A percentile compares a stretch with the other conserved stretches of the same genome.
phyloP scores from a whole-genome alignment of 805 yeast genomes.

The Jamesozyma jinghongensis region DNA sequence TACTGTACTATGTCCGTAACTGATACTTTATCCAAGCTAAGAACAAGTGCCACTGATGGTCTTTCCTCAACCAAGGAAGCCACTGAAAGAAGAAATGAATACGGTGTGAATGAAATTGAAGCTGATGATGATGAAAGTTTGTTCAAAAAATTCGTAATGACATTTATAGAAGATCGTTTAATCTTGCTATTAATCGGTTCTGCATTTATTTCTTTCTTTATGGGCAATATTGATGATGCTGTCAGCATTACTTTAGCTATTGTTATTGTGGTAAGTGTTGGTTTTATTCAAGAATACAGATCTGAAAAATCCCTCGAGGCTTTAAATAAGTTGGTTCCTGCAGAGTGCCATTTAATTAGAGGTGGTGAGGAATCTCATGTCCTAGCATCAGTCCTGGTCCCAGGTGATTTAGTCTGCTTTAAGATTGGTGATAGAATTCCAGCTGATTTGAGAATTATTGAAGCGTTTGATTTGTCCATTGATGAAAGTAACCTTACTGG shows the following conservation, averaged over 20 bases:
- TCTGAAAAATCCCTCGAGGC: constrained; percentile 93
- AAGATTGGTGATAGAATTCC: constrained; percentile 94
- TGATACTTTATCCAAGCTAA: constrained; percentile 55
- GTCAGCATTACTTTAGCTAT: constrained; percentile 87
- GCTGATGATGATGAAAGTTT: constrained; percentile 70
- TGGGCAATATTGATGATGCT: constrained; percentile 95
- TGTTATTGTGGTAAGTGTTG: constrained; percentile 88
- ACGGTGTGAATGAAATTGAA: constrained; percentile 74
- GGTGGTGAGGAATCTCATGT: constrained; percentile 71
- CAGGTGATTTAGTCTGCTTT: constrained; percentile 90
- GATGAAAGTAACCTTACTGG: constrained; percentile 97
- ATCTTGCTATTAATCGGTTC: constrained; percentile 83
- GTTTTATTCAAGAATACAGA: constrained; percentile 94
- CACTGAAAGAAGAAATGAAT: constrained; percentile 55
- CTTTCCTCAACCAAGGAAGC: constrained; percentile 63
- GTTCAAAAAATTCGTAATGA: constrained; percentile 59
- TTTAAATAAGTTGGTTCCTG: constrained; percentile 86
- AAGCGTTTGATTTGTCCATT: constrained; percentile 68
- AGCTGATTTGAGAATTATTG: constrained; percentile 79
- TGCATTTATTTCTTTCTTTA: constrained; percentile 73
- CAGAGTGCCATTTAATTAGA: constrained; percentile 88
- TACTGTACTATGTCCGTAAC: constrained; percentile 54
- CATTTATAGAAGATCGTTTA: constrained; percentile 85
- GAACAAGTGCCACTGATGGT: constrained; percentile 55
- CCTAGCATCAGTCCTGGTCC: constrained; percentile 80